Base-by-base conservation (phyloP, 345 rosid species). In the Gossypium ekmanianum region DNA sequence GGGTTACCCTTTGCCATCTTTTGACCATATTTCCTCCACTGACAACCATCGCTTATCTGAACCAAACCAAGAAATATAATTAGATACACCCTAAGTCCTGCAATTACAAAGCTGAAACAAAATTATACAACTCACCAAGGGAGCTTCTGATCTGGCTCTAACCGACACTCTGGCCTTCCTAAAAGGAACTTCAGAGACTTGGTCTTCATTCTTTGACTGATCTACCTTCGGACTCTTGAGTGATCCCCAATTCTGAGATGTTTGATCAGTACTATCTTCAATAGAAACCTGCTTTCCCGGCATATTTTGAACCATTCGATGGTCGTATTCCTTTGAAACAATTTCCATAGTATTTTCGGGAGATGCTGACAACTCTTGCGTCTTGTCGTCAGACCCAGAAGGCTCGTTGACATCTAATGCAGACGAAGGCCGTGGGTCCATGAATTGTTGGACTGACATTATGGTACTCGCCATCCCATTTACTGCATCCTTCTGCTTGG, bases 11-110 rank as follows among this genome's bases (percentile, higher is more conserved):
- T 92, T 2, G 94, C 97, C 86, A 87, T 81, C 76, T 92, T 92
- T 26, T 92, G 97, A n/a, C 97, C 97, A 18, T 92, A 92, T 70
- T 92, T 92, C 76, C 97, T 84, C 97, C 97, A 92, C 76, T 92
- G 97, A 50, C 97, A 92, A 6, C 97, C 97, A 57, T 92, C 97
- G 34, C 81, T 83, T 20, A 87, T 83, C 97, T 90, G 76, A 66
- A 17, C 56, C 52, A 63, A 26, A 5, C 41, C 41, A 34, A 34
- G 12, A 72, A 47, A 27, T 24, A 16, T 43, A 72, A 50, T 45
- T 2, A 47, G 27, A 22, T 52, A 8, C 56, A 52, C 17, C 16
- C 14, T 18, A 7, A 55, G 59, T 55, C 9, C 17, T 56, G 20
- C 51, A 45, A 39, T 10, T 12, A 22, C 2, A 14, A 7, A 56